A percentile compares a stretch with the other conserved stretches of the same genome.
Evolutionary conservation across 2,329 filamentous ascomycete species (phyloP).

Genomic region (Cephalotrichum gorgonifer): DNA sequence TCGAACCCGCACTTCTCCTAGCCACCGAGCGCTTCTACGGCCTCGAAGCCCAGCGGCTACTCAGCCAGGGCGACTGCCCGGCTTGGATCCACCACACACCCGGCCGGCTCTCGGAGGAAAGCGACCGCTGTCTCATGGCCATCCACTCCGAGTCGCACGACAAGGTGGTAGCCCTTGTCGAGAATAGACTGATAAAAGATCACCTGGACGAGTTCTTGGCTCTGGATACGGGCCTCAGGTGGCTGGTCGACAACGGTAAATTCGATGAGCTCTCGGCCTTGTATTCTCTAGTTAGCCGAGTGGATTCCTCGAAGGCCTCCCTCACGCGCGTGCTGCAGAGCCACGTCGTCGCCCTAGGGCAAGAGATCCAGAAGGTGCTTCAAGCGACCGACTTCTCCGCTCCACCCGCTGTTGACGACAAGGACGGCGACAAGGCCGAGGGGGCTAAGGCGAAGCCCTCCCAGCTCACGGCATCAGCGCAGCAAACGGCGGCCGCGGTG

Average conservation of each 20-base stretch:
- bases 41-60: conserved; percentile 60
- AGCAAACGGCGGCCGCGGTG: conserved; percentile 78
- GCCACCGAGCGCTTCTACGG: conserved; percentile 66
- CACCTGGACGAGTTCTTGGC: conserved; percentile 75
- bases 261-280: conserved; percentile 68
- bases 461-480: conserved; percentile 48
- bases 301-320: conserved; percentile 63
- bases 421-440: conserved; percentile 30
- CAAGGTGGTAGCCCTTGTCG: conserved; percentile 68
- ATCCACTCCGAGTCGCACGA: conserved; percentile 61
- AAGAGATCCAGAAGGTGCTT: conserved; percentile 66
- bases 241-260: conserved; percentile 88
- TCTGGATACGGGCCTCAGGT: conserved; percentile 75
- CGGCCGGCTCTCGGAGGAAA: conserved; percentile 68
- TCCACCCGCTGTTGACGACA: conserved; percentile 22
- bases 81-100: conserved; percentile 71
- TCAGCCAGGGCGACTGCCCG: conserved; percentile 70
- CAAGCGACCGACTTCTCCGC: conserved; percentile 43
- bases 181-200: conserved; percentile 66
- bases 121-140: conserved; percentile 71
- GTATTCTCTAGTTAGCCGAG: conserved; percentile 67
- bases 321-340: conserved; percentile 62
- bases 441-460: conserved; percentile 28
- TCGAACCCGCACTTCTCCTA: conserved; percentile 68
- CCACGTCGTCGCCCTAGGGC: conserved; percentile 69